A percentile compares a stretch with the other conserved stretches of the same genome.
Evolutionary conservation across 208 protist species (phyloP).

Genomic region (Leishmania tropica): DNA sequence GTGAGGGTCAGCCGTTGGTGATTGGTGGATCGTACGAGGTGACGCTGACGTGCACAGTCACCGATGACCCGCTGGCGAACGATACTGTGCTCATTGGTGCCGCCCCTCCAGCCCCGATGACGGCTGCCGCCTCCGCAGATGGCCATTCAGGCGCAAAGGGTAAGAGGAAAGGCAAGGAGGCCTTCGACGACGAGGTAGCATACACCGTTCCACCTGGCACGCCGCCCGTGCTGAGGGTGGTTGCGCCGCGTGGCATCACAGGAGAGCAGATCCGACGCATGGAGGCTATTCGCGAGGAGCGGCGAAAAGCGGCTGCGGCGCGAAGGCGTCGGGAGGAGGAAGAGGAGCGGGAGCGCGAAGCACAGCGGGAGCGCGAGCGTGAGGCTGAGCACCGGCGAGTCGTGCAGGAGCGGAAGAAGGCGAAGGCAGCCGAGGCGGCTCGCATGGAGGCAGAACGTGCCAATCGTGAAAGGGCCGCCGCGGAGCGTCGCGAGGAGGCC

Average conservation of each 20-base stretch:
- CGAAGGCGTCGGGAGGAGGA: constrained; percentile 52
- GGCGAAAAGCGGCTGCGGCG: constrained; percentile 47
- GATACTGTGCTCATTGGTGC: constrained; percentile 29
- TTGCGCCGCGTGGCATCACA: constrained; percentile 50
- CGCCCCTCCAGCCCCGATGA: background rate
- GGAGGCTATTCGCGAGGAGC: constrained; percentile 51
- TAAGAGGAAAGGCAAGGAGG: background rate
- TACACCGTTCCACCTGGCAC: constrained; percentile 14
- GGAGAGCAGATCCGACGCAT: constrained; percentile 43
- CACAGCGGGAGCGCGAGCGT: constrained; percentile 51
- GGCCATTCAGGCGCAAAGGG: background rate
- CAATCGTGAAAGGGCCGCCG: constrained; percentile 32
- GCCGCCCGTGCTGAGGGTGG: constrained; percentile 24
- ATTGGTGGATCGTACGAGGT: constrained; percentile 34
- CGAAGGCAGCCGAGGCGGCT: constrained; percentile 34
- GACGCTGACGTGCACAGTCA: constrained; percentile 15
- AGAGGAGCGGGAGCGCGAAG: constrained; percentile 53
- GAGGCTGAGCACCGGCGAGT: constrained; percentile 49
- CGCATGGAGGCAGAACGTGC: constrained; percentile 36
- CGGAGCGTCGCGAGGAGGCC: constrained; percentile 44
- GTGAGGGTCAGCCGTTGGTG: constrained; percentile 11
- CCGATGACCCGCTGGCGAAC: constrained; percentile 7
- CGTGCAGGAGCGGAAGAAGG: constrained; percentile 64
- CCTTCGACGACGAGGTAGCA: background rate
- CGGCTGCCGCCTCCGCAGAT: background rate